Evolutionary conservation across 2,329 filamentous ascomycete genomes (phyloP).

Genomic region (Pseudocercospora pini-densiflorae): DNA sequence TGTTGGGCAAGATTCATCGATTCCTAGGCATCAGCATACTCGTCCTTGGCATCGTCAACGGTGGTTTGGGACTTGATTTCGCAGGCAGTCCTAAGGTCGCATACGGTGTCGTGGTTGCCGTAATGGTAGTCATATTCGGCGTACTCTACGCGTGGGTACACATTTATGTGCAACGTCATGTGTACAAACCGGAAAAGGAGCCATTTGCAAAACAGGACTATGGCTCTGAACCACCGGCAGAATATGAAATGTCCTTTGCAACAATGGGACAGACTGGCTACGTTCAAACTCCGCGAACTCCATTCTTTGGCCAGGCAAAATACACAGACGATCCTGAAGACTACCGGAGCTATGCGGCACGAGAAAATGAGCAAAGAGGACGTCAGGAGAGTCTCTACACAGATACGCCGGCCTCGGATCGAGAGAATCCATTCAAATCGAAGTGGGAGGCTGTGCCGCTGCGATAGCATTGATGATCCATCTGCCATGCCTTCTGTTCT

Average conservation of each 20-base stretch:
- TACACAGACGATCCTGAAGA: neutral
- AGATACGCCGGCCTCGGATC: slow-evolving; percentile 28
- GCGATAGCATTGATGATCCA: slow-evolving; percentile 10
- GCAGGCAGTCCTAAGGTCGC: slow-evolving; percentile 48
- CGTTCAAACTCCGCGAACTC: slow-evolving; percentile 30
- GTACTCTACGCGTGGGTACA: slow-evolving; percentile 19
- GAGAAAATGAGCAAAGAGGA: neutral
- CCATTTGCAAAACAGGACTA: slow-evolving; percentile 16
- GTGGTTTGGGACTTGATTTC: slow-evolving; percentile 63
- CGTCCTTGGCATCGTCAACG: slow-evolving; percentile 60
- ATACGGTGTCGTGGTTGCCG: slow-evolving; percentile 28
- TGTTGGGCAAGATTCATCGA: slow-evolving; percentile 58
- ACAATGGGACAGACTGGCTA: slow-evolving; percentile 22
- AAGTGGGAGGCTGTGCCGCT: slow-evolving; percentile 30
- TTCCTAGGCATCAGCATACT: slow-evolving; percentile 63
- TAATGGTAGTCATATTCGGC: slow-evolving; percentile 28
- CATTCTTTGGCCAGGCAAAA: slow-evolving; percentile 18
- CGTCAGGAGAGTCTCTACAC: slow-evolving; percentile 27
- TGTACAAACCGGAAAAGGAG: slow-evolving; percentile 31
- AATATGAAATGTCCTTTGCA: slow-evolving; percentile 31
- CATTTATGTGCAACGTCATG: slow-evolving; percentile 22
- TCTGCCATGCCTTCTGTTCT: neutral
- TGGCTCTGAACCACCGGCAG: slow-evolving; percentile 18
- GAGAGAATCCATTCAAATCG: slow-evolving; percentile 26
- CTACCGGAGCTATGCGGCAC: neutral